Evolutionary conservation across 2,329 filamentous ascomycete species (phyloP).

Genomic region (Fusarium irregulare): DNA sequence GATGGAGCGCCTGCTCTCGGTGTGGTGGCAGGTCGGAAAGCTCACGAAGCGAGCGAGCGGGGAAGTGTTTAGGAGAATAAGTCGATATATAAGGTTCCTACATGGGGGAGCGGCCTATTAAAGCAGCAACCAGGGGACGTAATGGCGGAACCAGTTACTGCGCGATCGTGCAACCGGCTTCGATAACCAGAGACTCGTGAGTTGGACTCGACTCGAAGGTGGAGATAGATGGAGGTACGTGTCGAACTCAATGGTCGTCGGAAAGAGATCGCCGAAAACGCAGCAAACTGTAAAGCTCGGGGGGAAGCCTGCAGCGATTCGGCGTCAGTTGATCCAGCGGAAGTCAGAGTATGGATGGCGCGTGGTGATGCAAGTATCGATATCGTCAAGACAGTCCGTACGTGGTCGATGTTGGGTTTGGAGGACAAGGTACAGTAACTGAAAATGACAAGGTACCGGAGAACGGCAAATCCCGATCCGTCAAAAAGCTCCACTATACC

Average conservation of each 20-base stretch:
- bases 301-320: conserved; percentile 40
- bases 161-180: conserved; percentile 39
- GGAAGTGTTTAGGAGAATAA: conserved; percentile 45
- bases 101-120: conserved; percentile 47
- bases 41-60: conserved; percentile 47
- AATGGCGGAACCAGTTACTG: conserved; percentile 26
- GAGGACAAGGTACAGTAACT: conserved; percentile 50
- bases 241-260: conserved; percentile 43
- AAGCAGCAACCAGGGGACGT: conserved; percentile 30
- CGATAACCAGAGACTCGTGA: conserved; percentile 35
- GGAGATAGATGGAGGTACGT: conserved; percentile 43
- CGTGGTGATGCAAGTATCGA: conserved; percentile 45
- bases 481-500: conserved; percentile 14
- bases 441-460: conserved; percentile 49
- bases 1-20: conserved; percentile 53
- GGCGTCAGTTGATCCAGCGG: conserved; percentile 36
- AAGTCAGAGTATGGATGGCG: conserved; percentile 23
- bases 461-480: conserved; percentile 48
- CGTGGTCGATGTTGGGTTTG: conserved; percentile 46
- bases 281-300: conserved; percentile 41
- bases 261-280: conserved; percentile 39
- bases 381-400: conserved; percentile 45
- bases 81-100: conserved; percentile 48
- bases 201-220: conserved; percentile 40
- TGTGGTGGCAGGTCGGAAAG: conserved; percentile 50